phyloP scores from a whole-genome alignment of 1,284 basidiomycete species.

The Hypsizygus ulmarius region DNA sequence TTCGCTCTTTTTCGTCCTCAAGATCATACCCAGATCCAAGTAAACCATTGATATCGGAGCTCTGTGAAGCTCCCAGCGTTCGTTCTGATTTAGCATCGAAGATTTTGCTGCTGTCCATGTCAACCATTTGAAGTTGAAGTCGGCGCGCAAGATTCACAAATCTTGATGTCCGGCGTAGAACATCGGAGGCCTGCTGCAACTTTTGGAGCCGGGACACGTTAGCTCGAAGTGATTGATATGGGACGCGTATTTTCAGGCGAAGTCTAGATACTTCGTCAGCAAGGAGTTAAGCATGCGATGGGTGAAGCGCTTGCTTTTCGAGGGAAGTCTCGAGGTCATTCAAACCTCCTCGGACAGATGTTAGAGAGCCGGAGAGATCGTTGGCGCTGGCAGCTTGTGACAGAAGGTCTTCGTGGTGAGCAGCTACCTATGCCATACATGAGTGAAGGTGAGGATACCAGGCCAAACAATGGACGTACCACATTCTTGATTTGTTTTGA shows the following conservation, averaged over 20 bases:
- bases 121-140: slow-evolving; percentile 77
- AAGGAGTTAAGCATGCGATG: slow-evolving; percentile 12
- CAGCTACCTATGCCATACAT: slow-evolving; percentile 48
- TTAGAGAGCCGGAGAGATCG: slow-evolving; percentile 61
- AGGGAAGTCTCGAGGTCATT: slow-evolving; percentile 67
- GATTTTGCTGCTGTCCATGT: slow-evolving; percentile 42
- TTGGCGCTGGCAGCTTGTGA: slow-evolving; percentile 67
- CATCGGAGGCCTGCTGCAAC: slow-evolving; percentile 77
- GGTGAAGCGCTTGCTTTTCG: slow-evolving; percentile 52
- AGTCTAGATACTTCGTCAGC: slow-evolving; percentile 47
- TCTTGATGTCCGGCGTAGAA: slow-evolving; percentile 78
- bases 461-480: slow-evolving; percentile 43
- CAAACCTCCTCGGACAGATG: slow-evolving; percentile 61
- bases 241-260: slow-evolving; percentile 78
- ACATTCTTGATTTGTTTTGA: slow-evolving; percentile 82
- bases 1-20: slow-evolving; percentile 81
- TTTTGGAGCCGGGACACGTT: slow-evolving; percentile 73
- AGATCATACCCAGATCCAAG: slow-evolving; percentile 34
- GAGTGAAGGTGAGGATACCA: slow-evolving; percentile 1
- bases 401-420: slow-evolving; percentile 73
- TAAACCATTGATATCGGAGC: slow-evolving; percentile 7
- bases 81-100: slow-evolving; percentile 13
- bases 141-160: slow-evolving; percentile 81
- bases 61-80: slow-evolving; percentile 11
- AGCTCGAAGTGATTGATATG: slow-evolving; percentile 70